A percentile compares a stretch with the other conserved stretches of the same genome.
These are phyloP conservation scores for Teratosphaeria viscida DNA, from an alignment of 2,329 filamentous ascomycete species.

Conservation along the genomic window DNA sequence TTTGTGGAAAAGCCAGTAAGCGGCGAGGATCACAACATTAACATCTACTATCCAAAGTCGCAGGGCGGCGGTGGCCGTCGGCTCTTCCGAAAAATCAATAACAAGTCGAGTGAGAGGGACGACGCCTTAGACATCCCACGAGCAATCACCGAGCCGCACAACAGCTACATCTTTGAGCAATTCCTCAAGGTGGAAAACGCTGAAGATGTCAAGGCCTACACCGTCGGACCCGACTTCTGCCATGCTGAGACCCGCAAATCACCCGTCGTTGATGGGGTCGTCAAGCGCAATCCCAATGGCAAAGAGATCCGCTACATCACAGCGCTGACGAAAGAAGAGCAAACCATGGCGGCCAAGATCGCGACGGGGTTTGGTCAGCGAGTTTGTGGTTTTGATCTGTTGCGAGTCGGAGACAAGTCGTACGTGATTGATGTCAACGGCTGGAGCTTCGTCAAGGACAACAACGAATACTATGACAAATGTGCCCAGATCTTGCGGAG, in stretches of 20 bases:
- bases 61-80: slow-evolving; percentile 81
- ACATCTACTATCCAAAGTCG: slow-evolving; percentile 88
- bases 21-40: slow-evolving; percentile 96
- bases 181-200: slow-evolving; percentile 95
- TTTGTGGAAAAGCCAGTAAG: slow-evolving; percentile 99
- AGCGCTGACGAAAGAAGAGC: slow-evolving; percentile 67
- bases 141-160: slow-evolving; percentile 66
- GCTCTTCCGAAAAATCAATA: slow-evolving; percentile 93
- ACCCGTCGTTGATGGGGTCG: slow-evolving; percentile 90
- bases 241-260: slow-evolving; percentile 97
- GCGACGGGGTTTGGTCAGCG: slow-evolving; percentile 85
- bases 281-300: slow-evolving; percentile 90
- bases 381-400: slow-evolving; percentile 89
- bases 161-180: slow-evolving; percentile 93
- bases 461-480: slow-evolving; percentile 95
- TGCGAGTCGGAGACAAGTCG: slow-evolving; percentile 74
- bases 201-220: slow-evolving; percentile 97
- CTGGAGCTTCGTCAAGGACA: slow-evolving; percentile 99
- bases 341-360: slow-evolving; percentile 78
- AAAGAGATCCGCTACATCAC: slow-evolving; percentile 97
- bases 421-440: slow-evolving; percentile 99
- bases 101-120: slow-evolving; percentile 96
- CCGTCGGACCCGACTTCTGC: slow-evolving; percentile 83
- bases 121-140: slow-evolving; percentile 64
- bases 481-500: slow-evolving; percentile 76